Conservation (phyloP, 495 filamentous ascomycete species). For the Tuber aestivum region DNA sequence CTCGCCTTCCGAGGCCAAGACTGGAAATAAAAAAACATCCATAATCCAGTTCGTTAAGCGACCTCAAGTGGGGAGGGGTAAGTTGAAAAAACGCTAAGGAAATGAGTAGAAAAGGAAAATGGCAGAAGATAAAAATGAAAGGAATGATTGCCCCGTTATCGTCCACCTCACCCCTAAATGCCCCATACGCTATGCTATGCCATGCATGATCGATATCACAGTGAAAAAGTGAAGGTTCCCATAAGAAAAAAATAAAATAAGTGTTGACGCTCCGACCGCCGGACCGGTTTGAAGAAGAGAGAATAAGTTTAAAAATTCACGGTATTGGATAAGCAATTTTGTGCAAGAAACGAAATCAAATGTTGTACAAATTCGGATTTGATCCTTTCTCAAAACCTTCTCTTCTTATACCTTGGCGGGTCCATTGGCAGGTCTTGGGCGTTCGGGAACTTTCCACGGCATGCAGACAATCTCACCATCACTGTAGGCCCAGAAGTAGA, state of each 20-base stretch:
- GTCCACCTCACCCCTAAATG: neutral
- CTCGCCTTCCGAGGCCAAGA: neutral
- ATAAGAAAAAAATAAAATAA: neutral
- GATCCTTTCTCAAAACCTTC: slow-evolving; percentile 8
- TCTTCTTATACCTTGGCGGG: slow-evolving; percentile 25
- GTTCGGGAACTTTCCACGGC: slow-evolving; percentile 43
- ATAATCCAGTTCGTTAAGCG: neutral
- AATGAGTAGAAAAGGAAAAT: neutral
- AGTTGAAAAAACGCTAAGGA: neutral
- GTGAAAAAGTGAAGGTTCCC: slow-evolving; percentile 1
- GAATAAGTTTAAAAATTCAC: slow-evolving; percentile 23
- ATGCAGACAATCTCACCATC: slow-evolving; percentile 66
- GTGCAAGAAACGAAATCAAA: slow-evolving; percentile 21
- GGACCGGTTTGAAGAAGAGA: neutral
- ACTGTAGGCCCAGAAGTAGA: slow-evolving; percentile 95
- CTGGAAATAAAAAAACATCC: neutral
- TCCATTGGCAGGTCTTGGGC: slow-evolving; percentile 22
- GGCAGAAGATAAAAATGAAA: neutral
- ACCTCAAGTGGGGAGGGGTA: neutral
- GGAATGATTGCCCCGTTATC: neutral
- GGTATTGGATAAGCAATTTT: slow-evolving; percentile 23
- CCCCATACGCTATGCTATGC: neutral
- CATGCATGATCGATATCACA: neutral
- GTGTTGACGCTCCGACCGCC: neutral
- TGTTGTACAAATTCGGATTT: slow-evolving; percentile 25